Conservation (phyloP, 2,329 filamentous ascomycete genomes). For the Coniochaeta sp. region DNA sequence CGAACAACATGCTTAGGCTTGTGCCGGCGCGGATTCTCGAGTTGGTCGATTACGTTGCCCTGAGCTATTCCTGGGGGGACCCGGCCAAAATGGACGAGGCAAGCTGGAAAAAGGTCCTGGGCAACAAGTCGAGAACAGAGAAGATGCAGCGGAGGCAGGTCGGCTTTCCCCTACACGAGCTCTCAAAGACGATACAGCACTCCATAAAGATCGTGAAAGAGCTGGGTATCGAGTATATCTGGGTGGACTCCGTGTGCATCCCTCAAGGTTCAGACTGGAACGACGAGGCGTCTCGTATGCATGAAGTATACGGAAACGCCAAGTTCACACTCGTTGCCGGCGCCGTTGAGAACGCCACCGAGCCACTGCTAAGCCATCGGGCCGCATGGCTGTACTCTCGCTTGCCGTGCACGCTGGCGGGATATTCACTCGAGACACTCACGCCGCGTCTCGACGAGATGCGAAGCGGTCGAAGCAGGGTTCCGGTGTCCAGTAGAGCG, state of each 20-base stretch:
- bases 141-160: conserved; percentile 12
- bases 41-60: conserved; percentile 15
- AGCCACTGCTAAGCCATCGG: conserved; percentile 11
- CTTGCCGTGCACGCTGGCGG: conserved; percentile 13
- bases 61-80: conserved; percentile 20
- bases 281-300: conserved; percentile 15
- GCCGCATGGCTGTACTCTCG: conserved; percentile 14
- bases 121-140: conserved; percentile 13
- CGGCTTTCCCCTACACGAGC: conserved; percentile 8
- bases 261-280: conserved; percentile 19
- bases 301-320: conserved; percentile 18
- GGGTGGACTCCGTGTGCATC: conserved; percentile 19
- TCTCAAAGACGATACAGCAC: conserved; percentile 15
- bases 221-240: conserved; percentile 14
- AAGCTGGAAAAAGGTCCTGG: conserved; percentile 17
- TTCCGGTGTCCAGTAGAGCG: conserved; percentile 13
- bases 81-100: conserved; percentile 12
- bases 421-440: conserved; percentile 12
- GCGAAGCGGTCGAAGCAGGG: conserved; percentile 6
- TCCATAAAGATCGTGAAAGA: conserved; percentile 7
- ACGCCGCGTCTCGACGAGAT: conserved; percentile 12
- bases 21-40: conserved; percentile 5
- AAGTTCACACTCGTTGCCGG: conserved; percentile 16
- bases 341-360: conserved; percentile 7
- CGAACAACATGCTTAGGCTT: conserved; percentile 8